Percentiles rank a stretch among this genome's conserved stretches.
These are phyloP conservation scores for Cucurbita argyrosperma DNA, from an alignment of 306 rosid genomes.

Conservation along the genomic window DNA sequence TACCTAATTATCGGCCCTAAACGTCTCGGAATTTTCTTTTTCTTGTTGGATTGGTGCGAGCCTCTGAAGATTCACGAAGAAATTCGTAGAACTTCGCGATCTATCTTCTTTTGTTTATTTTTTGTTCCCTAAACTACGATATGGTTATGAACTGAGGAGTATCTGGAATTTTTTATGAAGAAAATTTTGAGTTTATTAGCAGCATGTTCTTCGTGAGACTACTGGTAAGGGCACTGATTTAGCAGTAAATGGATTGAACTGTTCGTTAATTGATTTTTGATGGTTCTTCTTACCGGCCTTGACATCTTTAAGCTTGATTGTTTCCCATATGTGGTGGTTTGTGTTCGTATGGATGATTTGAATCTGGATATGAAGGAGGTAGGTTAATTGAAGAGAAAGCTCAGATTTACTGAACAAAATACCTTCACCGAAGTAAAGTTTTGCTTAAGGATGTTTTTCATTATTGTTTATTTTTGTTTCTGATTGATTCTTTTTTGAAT, in stretches of 20 bases:
- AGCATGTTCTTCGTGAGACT: not conserved
- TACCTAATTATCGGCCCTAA: not conserved
- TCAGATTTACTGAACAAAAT: not conserved
- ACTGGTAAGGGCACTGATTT: not conserved
- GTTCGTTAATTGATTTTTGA: not conserved
- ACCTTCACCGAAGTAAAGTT: not conserved
- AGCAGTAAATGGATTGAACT: not conserved
- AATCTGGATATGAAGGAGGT: constrained; percentile 1
- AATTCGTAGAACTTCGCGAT: not conserved
- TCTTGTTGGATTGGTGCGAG: not conserved
- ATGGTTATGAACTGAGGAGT: not conserved
- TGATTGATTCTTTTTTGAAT: not conserved
- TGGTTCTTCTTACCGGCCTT: not conserved
- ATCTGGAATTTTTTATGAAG: not conserved
- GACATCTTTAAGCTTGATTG: not conserved
- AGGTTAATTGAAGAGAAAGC: not conserved
- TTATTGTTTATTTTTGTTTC: not conserved
- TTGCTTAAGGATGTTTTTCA: not conserved
- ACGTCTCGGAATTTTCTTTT: not conserved
- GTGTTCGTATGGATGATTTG: not conserved
- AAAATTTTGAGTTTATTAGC: not conserved
- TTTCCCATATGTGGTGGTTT: not conserved
- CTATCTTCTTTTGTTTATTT: not conserved
- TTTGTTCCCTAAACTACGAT: not conserved
- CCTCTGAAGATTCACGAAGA: not conserved